Base-by-base conservation (phyloP, 208 protist genomes). In the Leptomonas pyrrhocoris region DNA sequence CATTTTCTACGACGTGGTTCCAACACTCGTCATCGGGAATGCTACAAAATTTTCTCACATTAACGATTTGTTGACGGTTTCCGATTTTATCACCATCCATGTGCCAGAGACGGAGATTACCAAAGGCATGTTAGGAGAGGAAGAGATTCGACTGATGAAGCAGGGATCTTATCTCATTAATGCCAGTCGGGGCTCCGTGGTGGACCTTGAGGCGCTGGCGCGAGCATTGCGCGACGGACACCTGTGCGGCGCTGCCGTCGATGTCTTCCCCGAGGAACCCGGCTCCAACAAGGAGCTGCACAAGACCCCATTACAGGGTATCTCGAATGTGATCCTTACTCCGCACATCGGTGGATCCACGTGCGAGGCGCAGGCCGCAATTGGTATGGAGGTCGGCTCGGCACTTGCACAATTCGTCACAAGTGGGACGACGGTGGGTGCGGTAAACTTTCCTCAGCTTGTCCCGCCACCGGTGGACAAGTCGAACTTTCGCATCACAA, bases 311-410 rank as follows among this genome's bases (percentile, higher is more conserved):
- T 80, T 98, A 16, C 89, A 92, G 58, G 84, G 84, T 21, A 90
- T 94, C 58, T 81, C 86, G n/a, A 98, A 98, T 55, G 95, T 95
- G 13, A 95, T 98, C 71, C 77, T 98, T 23, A 98, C 94, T 11
- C 96, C 96, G 18, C 97, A 98, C 74, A 94, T 98, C 50, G 96
- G 93, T 19, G 97, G 97, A 11, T 96, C 87, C 4, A 98, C 97
- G 0, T 79, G 89, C 42, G 95, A 98, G 68, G 95, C 96, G 12
- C 96, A 98, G 77, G 74, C 64, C 8, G 83, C 89, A 0, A 98
- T 98, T 51, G 96, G 94, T 21, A 30, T 80, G 21, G 97, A 98
- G 63, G 94, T 98, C 16, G 85, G 89, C 1, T 67, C 48, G n/a
- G 79, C 92, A 12, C 77, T 98, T 55, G 88, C 87, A 15, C 61